phyloP scores from a whole-genome alignment of 225 moss, liverwort and hornwort species.

The Thuidium tamariscinum region DNA sequence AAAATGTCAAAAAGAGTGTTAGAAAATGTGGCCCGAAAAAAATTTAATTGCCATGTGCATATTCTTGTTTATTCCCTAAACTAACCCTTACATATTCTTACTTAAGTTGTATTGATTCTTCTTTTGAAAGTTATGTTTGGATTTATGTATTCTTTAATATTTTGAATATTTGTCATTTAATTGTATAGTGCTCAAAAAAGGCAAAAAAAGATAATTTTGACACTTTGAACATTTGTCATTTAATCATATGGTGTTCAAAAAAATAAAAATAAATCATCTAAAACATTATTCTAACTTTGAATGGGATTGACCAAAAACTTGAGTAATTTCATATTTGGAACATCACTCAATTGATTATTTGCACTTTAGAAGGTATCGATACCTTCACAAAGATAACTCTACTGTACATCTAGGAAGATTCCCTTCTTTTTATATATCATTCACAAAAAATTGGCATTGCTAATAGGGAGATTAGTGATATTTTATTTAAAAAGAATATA shows the following conservation, averaged over 20 bases:
- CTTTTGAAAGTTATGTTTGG: neutral
- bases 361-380: neutral
- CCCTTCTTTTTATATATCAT: neutral
- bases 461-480: fast-evolving
- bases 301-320: neutral
- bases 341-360: too few species aligned
- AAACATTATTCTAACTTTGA: neutral
- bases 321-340: neutral
- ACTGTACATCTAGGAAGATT: neutral
- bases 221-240: neutral
- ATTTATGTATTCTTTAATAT: too few species aligned
- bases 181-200: too few species aligned
- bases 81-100: fast-evolving
- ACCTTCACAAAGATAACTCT: fast-evolving
- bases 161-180: too few species aligned
- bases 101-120: neutral
- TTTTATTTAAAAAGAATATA: neutral
- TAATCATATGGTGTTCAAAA: neutral
- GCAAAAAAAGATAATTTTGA: too few species aligned
- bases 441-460: neutral
- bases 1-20: neutral
- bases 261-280: too few species aligned
- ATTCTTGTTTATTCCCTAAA: too few species aligned
- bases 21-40: fast-evolving
- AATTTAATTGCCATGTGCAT: too few species aligned